Conservation (phyloP, 208 protist species). For the Trypanosoma congolense region DNA sequence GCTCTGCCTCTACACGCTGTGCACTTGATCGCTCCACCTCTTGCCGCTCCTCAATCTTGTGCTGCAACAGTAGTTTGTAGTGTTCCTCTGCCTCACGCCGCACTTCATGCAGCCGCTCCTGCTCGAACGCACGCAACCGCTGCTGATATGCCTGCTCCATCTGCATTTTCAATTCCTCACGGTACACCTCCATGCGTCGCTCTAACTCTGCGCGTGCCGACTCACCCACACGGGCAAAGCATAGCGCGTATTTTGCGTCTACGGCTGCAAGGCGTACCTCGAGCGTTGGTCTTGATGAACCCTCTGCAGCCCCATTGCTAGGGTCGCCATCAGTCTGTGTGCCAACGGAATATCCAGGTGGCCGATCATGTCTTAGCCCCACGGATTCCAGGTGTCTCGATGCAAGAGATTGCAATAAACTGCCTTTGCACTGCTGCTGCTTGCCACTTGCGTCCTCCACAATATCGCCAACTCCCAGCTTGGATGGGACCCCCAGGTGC, state of each 20-base stretch:
- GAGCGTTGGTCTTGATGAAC: constrained; percentile 43
- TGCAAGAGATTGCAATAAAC: constrained; percentile 57
- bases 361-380: constrained; percentile 5
- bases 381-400: constrained; percentile 26
- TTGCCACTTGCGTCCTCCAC: background rate
- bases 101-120: constrained; percentile 47
- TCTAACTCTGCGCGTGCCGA: constrained; percentile 70
- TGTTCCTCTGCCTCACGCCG: constrained; percentile 45
- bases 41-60: constrained; percentile 62
- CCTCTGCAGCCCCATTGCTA: constrained; percentile 6
- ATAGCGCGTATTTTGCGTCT: constrained; percentile 80
- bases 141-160: constrained; percentile 72
- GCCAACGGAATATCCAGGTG: constrained; percentile 19
- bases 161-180: constrained; percentile 63
- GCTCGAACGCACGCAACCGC: constrained; percentile 60
- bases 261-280: constrained; percentile 81
- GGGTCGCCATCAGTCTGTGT: constrained; percentile 48
- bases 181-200: constrained; percentile 64
- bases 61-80: constrained; percentile 38
- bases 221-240: constrained; percentile 55
- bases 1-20: constrained; percentile 61
- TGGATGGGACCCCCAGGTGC: constrained; percentile 35
- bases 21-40: constrained; percentile 52
- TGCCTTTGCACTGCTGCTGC: constrained; percentile 12
- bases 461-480: constrained; percentile 35